Evolutionary conservation across 495 filamentous ascomycete species (phyloP).

Genomic region (Penicillium mononematosum): DNA sequence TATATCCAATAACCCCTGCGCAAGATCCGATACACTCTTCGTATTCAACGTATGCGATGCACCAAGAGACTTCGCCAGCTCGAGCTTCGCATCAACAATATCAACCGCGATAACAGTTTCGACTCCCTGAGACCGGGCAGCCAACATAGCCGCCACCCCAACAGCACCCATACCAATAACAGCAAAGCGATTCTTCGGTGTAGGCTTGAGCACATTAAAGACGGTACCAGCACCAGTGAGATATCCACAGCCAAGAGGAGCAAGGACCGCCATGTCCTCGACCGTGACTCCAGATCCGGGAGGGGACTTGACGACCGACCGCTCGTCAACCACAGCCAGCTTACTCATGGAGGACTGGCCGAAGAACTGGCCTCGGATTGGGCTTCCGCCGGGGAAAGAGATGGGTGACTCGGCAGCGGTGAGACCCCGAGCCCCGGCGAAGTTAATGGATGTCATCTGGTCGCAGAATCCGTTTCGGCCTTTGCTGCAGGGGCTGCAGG

Average conservation of each 20-base stretch:
- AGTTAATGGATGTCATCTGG: conserved; percentile 39
- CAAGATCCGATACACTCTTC: conserved; percentile 23
- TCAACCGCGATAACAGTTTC: conserved; percentile 44
- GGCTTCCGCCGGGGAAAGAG: conserved; percentile 22
- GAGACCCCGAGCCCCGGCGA: conserved; percentile 29
- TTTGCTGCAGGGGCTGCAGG: conserved; percentile 27
- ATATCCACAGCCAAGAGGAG: conserved; percentile 50
- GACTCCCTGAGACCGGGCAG: conserved; percentile 25
- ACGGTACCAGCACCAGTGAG: conserved; percentile 48
- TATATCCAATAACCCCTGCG: conserved; percentile 23
- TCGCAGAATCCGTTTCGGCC: conserved; percentile 31
- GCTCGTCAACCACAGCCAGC: conserved; percentile 35
- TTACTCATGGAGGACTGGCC: conserved; percentile 43
- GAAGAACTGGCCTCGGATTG: conserved; percentile 43
- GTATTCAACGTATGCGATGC: conserved; percentile 44
- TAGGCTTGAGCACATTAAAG: conserved; percentile 38
- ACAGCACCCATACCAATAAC: conserved; percentile 47
- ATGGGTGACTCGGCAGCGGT: conserved; percentile 21
- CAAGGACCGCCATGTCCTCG: conserved; percentile 33
- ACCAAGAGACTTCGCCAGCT: conserved; percentile 41
- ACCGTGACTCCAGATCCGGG: conserved; percentile 4
- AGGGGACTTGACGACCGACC: conserved; percentile 31
- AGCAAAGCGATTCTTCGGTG: conserved; percentile 22
- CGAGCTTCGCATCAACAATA: conserved; percentile 39
- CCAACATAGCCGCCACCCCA: conserved; percentile 42